phyloP scores from a whole-genome alignment of 2,329 filamentous ascomycete species.

The Penicillium sp. region DNA sequence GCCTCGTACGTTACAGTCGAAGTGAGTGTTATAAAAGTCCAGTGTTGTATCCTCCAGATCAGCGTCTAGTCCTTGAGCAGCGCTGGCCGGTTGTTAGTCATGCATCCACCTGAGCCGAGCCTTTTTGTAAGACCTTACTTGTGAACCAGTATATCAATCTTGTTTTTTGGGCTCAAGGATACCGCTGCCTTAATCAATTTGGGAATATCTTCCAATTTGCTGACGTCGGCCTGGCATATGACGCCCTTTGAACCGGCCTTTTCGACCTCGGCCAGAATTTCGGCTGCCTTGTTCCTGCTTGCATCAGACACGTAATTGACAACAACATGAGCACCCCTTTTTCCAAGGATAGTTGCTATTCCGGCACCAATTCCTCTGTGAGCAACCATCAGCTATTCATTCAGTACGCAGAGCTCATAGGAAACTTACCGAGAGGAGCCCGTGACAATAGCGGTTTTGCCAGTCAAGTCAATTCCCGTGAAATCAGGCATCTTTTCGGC shows the following conservation, averaged over 20 bases:
- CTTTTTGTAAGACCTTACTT: constrained; percentile 8
- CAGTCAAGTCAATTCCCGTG: constrained; percentile 2
- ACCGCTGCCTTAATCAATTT: constrained; percentile 11
- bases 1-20: constrained; percentile 22
- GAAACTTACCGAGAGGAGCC: constrained; percentile 35
- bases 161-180: constrained; percentile 10
- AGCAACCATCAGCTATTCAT: not conserved
- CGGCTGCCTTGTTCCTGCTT: constrained; percentile 6
- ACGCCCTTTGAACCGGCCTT: constrained; percentile 9
- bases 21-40: constrained; percentile 13
- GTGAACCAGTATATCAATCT: constrained; percentile 21
- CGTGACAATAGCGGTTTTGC: constrained; percentile 36
- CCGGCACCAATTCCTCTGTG: constrained; percentile 64
- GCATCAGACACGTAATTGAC: constrained; percentile 60
- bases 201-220: constrained; percentile 9
- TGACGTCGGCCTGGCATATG: constrained; percentile 12
- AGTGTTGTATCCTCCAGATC: constrained; percentile 9
- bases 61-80: constrained; percentile 12
- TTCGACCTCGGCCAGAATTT: constrained; percentile 5
- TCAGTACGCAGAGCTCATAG: too few species aligned
- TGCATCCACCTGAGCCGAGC: not conserved
- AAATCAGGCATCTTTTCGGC: not conserved
- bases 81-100: not conserved
- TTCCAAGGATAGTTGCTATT: constrained; percentile 66
- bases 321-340: constrained; percentile 65